Evolutionary conservation across 192 early-diverging fungal species (phyloP).

Genomic region (Coemansia sp.): DNA sequence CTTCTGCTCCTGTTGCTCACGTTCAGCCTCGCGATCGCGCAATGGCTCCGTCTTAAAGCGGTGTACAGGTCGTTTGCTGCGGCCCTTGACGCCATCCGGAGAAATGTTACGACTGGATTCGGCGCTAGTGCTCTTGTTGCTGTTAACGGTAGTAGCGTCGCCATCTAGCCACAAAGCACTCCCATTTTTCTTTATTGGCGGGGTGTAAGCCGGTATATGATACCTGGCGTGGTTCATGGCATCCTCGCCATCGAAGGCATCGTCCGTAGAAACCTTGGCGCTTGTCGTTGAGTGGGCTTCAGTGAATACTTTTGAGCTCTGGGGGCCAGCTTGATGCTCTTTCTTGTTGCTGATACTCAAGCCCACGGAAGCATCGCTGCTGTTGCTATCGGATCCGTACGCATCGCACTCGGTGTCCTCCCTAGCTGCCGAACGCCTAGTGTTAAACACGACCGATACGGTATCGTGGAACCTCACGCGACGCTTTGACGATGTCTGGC

Average conservation of each 20-base stretch:
- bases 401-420: slow-evolving; percentile 14
- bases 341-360: neutral
- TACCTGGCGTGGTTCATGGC: slow-evolving; percentile 26
- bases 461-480: slow-evolving; percentile 52
- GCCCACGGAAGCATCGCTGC: slow-evolving; percentile 42
- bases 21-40: slow-evolving; percentile 54
- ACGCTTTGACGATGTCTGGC: slow-evolving; percentile 50
- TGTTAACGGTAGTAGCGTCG: slow-evolving; percentile 3
- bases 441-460: slow-evolving; percentile 49
- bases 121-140: slow-evolving; percentile 29
- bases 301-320: neutral
- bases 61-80: slow-evolving; percentile 26
- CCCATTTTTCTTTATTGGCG: neutral
- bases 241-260: slow-evolving; percentile 38
- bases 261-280: slow-evolving; percentile 16
- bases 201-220: slow-evolving; percentile 16
- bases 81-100: slow-evolving; percentile 26
- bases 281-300: neutral
- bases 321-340: neutral
- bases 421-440: slow-evolving; percentile 20
- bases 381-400: slow-evolving; percentile 43
- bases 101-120: slow-evolving; percentile 35
- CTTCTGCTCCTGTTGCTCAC: slow-evolving; percentile 27
- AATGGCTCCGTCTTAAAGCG: slow-evolving; percentile 49
- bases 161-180: neutral